Evolutionary conservation across 129 eudicot species (phyloP).

Genomic region (Flaveria trinervia): DNA sequence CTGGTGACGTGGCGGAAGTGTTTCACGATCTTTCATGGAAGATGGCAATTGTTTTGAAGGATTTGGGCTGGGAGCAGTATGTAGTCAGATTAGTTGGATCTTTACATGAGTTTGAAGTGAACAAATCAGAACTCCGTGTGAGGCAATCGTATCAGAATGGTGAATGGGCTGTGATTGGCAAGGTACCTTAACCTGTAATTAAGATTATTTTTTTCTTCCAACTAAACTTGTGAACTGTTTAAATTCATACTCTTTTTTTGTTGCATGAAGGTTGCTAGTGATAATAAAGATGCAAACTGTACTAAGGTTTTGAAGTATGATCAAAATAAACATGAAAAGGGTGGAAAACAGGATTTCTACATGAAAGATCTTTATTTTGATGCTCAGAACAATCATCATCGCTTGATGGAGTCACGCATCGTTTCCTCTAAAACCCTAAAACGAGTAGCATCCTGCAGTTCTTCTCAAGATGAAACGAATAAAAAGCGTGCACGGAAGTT

Average conservation of each 20-base stretch:
- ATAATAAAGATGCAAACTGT: constrained; percentile 14
- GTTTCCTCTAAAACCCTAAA: constrained; percentile 43
- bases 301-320: background rate
- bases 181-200: constrained; percentile 44
- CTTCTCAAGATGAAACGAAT: constrained; percentile 29
- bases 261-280: constrained; percentile 23
- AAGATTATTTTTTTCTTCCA: background rate
- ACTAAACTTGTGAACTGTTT: constrained; percentile 23
- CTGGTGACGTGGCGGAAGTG: constrained; percentile 81
- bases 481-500: constrained; percentile 8
- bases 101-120: constrained; percentile 39
- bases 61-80: constrained; percentile 39
- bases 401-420: constrained; percentile 27
- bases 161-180: constrained; percentile 63
- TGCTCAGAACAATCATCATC: constrained; percentile 23
- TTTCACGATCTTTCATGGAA: constrained; percentile 68
- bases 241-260: background rate
- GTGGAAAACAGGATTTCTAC: constrained; percentile 25
- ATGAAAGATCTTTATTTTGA: constrained; percentile 22
- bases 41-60: constrained; percentile 56
- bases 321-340: constrained; percentile 1
- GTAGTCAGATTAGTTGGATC: constrained; percentile 71
- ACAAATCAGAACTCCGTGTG: constrained; percentile 45
- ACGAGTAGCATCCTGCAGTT: constrained; percentile 38
- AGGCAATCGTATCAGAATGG: constrained; percentile 73